Evolutionary conservation across 768 basidiomycete species (phyloP).

Genomic region (Leccinellum luteum): DNA sequence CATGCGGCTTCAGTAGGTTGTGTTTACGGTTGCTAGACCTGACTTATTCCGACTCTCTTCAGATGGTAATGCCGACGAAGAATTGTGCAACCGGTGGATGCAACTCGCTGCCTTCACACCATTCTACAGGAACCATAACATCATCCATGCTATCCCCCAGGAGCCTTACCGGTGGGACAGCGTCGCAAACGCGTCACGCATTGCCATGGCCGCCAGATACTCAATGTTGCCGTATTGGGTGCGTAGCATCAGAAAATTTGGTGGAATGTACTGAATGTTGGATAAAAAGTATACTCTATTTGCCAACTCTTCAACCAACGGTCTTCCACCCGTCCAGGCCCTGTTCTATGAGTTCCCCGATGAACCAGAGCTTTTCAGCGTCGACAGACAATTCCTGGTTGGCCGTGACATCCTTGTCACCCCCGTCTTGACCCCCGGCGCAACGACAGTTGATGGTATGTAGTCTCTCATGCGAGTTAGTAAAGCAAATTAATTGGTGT

Average conservation of each 20-base stretch:
- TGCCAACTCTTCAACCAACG: slow-evolving; percentile 59
- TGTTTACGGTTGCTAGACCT: neutral
- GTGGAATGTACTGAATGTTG: neutral
- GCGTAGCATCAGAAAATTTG: slow-evolving; percentile 19
- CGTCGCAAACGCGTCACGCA: slow-evolving; percentile 70
- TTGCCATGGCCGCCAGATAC: slow-evolving; percentile 70
- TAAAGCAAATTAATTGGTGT: neutral
- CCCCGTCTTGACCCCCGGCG: slow-evolving; percentile 69
- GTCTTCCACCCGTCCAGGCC: slow-evolving; percentile 71
- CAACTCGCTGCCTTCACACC: slow-evolving; percentile 79
- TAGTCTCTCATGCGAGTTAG: neutral
- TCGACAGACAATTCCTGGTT: slow-evolving; percentile 71
- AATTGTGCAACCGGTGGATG: slow-evolving; percentile 85
- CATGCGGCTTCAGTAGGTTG: slow-evolving; percentile 36
- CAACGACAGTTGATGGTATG: slow-evolving; percentile 62
- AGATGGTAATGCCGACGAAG: slow-evolving; percentile 68
- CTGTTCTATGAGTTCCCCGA: slow-evolving; percentile 79
- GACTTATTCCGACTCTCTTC: slow-evolving; percentile 1
- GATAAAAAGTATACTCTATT: slow-evolving; percentile 63
- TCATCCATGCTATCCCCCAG: slow-evolving; percentile 63
- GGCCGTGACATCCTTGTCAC: slow-evolving; percentile 72
- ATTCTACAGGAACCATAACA: slow-evolving; percentile 81
- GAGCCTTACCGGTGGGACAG: slow-evolving; percentile 83
- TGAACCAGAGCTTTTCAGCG: slow-evolving; percentile 57
- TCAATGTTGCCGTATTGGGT: slow-evolving; percentile 79